A percentile compares a stretch with the other conserved stretches of the same genome.
These are phyloP conservation scores for Rhodotorula sp. DNA, from an alignment of 1,284 basidiomycete genomes.

Conservation along the genomic window DNA sequence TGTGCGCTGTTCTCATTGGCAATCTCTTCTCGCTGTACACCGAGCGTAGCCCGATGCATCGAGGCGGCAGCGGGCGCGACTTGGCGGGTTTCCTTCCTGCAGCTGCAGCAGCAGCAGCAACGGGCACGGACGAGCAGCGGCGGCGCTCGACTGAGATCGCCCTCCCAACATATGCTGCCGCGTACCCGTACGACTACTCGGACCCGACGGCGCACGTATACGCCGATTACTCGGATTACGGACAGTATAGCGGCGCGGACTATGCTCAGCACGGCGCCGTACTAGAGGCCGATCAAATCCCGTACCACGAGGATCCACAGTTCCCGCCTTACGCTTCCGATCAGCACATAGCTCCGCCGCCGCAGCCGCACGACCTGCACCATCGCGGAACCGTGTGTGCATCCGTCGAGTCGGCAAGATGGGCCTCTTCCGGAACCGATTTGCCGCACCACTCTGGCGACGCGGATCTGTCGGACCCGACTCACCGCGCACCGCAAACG, in stretches of 20 bases:
- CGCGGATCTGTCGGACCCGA: not conserved
- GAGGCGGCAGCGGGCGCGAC: not conserved
- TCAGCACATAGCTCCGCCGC: not conserved
- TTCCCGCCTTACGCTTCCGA: not conserved
- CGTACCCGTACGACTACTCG: no score
- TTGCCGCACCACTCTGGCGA: not conserved
- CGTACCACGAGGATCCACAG: not conserved
- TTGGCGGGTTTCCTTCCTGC: not conserved
- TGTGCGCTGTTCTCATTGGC: not conserved
- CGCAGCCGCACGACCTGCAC: not conserved
- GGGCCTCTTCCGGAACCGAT: not conserved
- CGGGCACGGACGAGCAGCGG: not conserved
- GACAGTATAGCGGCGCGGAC: no score
- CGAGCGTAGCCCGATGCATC: not conserved
- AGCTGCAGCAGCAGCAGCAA: no score
- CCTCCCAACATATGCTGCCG: no score
- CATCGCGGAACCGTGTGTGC: not conserved
- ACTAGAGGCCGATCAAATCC: not conserved
- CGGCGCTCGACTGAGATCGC: not conserved
- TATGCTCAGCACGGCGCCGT: no score
- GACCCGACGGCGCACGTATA: no score
- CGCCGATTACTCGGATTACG: no score
- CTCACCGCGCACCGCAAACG: no score
- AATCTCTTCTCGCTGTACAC: not conserved
- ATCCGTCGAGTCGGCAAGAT: constrained; percentile 4